Percentiles rank a stretch among this genome's conserved stretches.
Conservation (phyloP, 2,329 filamentous ascomycete genomes). For the Juglanconis sp. region DNA sequence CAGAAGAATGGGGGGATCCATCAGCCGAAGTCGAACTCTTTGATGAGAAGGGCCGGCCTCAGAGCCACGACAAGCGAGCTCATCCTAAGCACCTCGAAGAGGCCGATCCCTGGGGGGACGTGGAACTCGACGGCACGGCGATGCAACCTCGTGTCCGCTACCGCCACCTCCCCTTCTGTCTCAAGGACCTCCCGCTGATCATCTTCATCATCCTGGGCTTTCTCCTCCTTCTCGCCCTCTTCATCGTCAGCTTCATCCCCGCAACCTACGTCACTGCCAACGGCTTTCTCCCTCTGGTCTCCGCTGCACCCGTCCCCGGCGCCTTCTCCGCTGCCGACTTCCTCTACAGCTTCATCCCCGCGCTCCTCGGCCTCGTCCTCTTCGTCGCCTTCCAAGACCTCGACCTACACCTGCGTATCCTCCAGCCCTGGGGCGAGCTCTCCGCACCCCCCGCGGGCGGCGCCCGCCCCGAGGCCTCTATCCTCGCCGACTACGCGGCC, state of each 20-base stretch:
- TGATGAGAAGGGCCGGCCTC: slow-evolving; percentile 7
- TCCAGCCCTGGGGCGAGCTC: slow-evolving; percentile 69
- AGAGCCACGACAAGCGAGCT: slow-evolving; percentile 4
- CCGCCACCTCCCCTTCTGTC: slow-evolving; percentile 73
- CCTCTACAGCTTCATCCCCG: slow-evolving; percentile 74
- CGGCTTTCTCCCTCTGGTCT: slow-evolving; percentile 70
- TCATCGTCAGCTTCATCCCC: slow-evolving; percentile 76
- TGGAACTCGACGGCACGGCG: slow-evolving; percentile 39
- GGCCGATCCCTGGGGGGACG: slow-evolving; percentile 20
- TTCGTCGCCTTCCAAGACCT: slow-evolving; percentile 66
- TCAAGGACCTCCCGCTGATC: slow-evolving; percentile 64
- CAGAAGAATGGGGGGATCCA: slow-evolving; percentile 14
- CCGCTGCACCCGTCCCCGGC: slow-evolving; percentile 53
- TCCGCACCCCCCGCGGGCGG: slow-evolving; percentile 47
- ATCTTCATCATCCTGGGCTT: slow-evolving; percentile 60
- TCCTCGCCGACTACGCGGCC: slow-evolving; percentile 69
- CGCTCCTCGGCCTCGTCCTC: slow-evolving; percentile 62
- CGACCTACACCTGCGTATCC: slow-evolving; percentile 62
- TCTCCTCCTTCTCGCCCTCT: slow-evolving; percentile 64
- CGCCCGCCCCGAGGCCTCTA: slow-evolving; percentile 57
- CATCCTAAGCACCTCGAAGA: slow-evolving; percentile 19
- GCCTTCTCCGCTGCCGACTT: slow-evolving; percentile 88
- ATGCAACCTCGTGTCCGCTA: slow-evolving; percentile 53
- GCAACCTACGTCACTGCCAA: slow-evolving; percentile 54
- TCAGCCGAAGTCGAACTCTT: slow-evolving; percentile 7